phyloP scores from a whole-genome alignment of 305 asterid genomes.

The Fraxinus xanthoxyloides region DNA sequence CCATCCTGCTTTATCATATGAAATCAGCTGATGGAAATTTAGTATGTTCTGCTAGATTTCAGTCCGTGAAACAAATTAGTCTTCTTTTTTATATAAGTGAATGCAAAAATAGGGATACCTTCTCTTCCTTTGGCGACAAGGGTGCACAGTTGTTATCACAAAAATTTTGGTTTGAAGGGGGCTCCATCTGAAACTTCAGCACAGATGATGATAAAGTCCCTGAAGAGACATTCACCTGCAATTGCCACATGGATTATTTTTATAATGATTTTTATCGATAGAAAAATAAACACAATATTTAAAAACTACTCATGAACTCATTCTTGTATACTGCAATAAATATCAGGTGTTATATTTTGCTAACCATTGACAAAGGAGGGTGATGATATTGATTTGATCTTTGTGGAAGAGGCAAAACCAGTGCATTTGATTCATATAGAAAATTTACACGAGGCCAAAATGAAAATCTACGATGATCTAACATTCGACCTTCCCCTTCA shows the following conservation, averaged over 20 bases:
- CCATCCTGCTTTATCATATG: not conserved
- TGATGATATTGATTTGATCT: slow-evolving; percentile 54
- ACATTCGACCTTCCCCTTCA: slow-evolving; percentile 25
- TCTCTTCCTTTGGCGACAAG: slow-evolving; percentile 58
- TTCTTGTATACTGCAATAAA: not conserved
- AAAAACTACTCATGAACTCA: not conserved
- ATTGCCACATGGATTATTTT: not conserved
- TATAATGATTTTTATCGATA: not conserved
- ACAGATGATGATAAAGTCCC: slow-evolving; percentile 62
- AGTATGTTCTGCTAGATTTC: not conserved
- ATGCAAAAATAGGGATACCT: slow-evolving; percentile 37
- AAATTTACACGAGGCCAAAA: slow-evolving; percentile 29
- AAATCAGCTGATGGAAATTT: not conserved
- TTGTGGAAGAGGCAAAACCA: slow-evolving; percentile 38
- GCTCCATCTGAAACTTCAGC: slow-evolving; percentile 74
- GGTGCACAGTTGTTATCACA: slow-evolving; percentile 39
- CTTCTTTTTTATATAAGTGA: not conserved
- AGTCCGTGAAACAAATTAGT: not conserved
- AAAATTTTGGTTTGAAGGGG: slow-evolving; percentile 97
- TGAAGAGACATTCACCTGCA: slow-evolving; percentile 60
- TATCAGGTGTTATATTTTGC: slow-evolving; percentile 8
- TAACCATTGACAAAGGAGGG: slow-evolving; percentile 52
- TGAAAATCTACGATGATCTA: slow-evolving; percentile 38
- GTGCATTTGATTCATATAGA: slow-evolving; percentile 19
- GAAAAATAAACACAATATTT: not conserved